These are phyloP conservation scores for Hymenochaete sp. DNA, from an alignment of 1,284 basidiomycete genomes.

Conservation along the genomic window DNA sequence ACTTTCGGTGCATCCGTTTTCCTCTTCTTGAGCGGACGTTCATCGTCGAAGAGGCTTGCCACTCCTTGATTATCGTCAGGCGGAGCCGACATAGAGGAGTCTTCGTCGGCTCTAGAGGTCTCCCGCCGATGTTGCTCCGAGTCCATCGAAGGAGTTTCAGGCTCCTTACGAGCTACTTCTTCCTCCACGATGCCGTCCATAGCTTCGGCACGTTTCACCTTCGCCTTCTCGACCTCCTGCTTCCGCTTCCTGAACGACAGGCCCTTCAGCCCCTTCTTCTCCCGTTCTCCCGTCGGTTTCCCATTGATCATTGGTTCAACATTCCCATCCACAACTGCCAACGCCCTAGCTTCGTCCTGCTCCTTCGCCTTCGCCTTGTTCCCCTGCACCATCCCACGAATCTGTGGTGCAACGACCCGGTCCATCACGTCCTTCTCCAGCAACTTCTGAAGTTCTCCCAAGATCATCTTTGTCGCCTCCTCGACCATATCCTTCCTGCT, in stretches of 20 bases:
- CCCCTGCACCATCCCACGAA: conserved; percentile 46
- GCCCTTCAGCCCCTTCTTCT: conserved; percentile 46
- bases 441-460: conserved; percentile 50
- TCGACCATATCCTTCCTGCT: conserved; percentile 51
- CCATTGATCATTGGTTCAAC: no score
- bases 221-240: conserved; percentile 31
- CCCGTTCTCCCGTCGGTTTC: no score
- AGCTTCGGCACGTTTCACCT: no score
- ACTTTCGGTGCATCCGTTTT: neutral
- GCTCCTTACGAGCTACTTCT: no score
- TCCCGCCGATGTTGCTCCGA: no score
- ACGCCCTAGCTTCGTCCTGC: conserved; percentile 9
- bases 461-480: conserved; percentile 51
- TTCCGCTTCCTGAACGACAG: conserved; percentile 60
- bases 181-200: no score
- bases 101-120: no score
- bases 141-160: no score
- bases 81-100: no score
- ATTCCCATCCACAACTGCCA: conserved; percentile 20
- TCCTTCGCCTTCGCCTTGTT: conserved; percentile 25
- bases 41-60: no score
- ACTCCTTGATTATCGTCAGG: no score
- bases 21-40: conserved; percentile 18
- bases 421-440: conserved; percentile 67
- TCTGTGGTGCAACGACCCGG: conserved; percentile 48